Conservation (phyloP, 495 filamentous ascomycete genomes). For the Penicillium lagena region DNA sequence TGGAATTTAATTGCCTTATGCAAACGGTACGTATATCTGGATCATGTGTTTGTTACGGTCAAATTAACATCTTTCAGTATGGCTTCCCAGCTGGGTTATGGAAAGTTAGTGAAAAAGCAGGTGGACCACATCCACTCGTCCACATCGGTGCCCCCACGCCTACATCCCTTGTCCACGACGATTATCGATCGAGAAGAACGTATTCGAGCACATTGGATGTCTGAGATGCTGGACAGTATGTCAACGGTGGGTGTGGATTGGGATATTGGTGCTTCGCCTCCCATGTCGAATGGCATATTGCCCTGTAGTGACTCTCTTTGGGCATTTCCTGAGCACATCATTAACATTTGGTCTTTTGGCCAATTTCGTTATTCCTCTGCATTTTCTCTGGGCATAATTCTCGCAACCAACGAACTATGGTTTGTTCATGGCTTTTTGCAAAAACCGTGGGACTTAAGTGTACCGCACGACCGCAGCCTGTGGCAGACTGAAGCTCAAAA, state of each 20-base stretch:
- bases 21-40: slow-evolving; percentile 10
- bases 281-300: slow-evolving; percentile 10
- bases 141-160: slow-evolving; percentile 12
- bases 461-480: slow-evolving; percentile 11
- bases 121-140: slow-evolving; percentile 13
- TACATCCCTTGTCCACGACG: slow-evolving; percentile 12
- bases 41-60: too few relatives aligned
- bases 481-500: slow-evolving; percentile 22
- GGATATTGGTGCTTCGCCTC: slow-evolving; percentile 11
- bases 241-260: slow-evolving; percentile 23
- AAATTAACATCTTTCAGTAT: slow-evolving; percentile 3
- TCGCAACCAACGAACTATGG: slow-evolving; percentile 19
- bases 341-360: not conserved
- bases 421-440: slow-evolving; percentile 23
- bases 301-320: slow-evolving; percentile 1
- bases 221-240: slow-evolving; percentile 23
- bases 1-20: slow-evolving; percentile 24
- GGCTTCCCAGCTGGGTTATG: slow-evolving; percentile 14
- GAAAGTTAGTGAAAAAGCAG: slow-evolving; percentile 8
- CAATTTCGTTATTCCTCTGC: not conserved
- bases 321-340: not conserved
- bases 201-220: slow-evolving; percentile 30
- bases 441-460: slow-evolving; percentile 16
- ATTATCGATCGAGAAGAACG: slow-evolving; percentile 24
- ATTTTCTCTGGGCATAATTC: not conserved